Base-by-base conservation (phyloP, 352 stramenopile genomes). In the Nothophytophthora sp. region DNA sequence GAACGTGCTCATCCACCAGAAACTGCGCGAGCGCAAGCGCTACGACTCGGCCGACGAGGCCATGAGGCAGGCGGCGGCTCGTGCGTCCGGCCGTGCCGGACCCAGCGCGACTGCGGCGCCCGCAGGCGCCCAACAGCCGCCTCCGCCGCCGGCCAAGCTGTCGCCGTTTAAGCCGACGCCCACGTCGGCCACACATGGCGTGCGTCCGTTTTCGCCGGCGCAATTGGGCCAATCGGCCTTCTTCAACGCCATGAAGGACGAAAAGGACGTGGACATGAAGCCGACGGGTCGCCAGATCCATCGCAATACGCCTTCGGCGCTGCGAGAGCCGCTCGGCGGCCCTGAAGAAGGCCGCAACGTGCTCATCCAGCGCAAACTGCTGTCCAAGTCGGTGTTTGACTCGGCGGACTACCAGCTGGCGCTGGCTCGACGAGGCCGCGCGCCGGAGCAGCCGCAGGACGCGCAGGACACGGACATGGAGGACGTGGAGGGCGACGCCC, bases 31-130 rank as follows among this genome's bases (percentile, higher is more conserved):
- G 50, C 67, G 77, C 47, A 94, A 92, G 57, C 81, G 76, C 5
- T 94, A 89, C 50, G 84, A 94, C 67, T 94, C 84, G 50, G 84
- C 84, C 4, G 84, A 94, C 58, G 81, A 94, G 38, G 79, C 81
- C 24, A 88, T 94, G 73, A 78, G 83, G 40, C 76, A 86, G 48
- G 54, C 53, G 40, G 56, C 52, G 34, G 57, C 47, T 18, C 48
- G 33, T n/a, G 42, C 43, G 13, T 13, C 41, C 10, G 42, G 18
- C 41, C 53, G n/a, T n/a, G n/a, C n/a, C n/a, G n/a, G n/a, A n/a
- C n/a, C n/a, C n/a, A n/a, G n/a, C n/a, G n/a, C n/a, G n/a, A n/a
- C n/a, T n/a, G n/a, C n/a, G n/a, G n/a, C n/a, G n/a, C n/a, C n/a
- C n/a, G n/a, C n/a, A n/a, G n/a, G n/a, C n/a, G n/a, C n/a, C n/a